phyloP scores from a whole-genome alignment of 2,329 filamentous ascomycete genomes.

The Neofusicoccum sp. region DNA sequence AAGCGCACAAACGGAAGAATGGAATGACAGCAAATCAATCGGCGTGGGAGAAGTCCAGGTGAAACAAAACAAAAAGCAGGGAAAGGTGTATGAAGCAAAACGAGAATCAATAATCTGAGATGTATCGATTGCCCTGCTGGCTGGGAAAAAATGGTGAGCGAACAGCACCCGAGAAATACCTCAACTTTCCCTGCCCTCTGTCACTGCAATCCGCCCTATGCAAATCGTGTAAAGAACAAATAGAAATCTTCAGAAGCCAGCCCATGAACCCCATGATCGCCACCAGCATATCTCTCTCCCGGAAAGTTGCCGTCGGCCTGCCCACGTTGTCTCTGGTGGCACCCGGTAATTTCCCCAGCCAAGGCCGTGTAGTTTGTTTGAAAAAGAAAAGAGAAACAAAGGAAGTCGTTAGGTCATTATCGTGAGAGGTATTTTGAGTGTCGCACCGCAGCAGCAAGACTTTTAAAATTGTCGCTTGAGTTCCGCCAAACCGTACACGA shows the following conservation, averaged over 20 bases:
- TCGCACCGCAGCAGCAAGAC: neutral
- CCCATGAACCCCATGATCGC: neutral
- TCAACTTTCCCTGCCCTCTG: conserved; percentile 7
- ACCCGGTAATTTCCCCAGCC: neutral
- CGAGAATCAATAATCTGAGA: neutral
- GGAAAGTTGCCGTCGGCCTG: neutral
- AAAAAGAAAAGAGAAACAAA: neutral
- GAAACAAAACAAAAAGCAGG: no score
- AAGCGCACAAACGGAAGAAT: no score
- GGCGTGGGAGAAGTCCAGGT: no score
- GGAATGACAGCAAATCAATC: no score
- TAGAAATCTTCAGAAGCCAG: neutral
- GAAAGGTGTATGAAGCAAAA: no score
- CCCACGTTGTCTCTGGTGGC: neutral
- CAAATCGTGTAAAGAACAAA: neutral
- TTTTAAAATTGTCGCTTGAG: neutral
- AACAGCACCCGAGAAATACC: neutral
- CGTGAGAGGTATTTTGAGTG: neutral
- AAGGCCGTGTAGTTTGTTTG: neutral
- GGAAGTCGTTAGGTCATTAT: conserved; percentile 8
- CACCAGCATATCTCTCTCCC: neutral
- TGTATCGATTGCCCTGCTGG: neutral
- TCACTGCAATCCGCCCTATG: conserved; percentile 1
- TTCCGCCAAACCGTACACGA: neutral
- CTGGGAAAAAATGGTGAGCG: neutral